Conservation (phyloP, 148 eudicot genomes). For the Drosera capensis region DNA sequence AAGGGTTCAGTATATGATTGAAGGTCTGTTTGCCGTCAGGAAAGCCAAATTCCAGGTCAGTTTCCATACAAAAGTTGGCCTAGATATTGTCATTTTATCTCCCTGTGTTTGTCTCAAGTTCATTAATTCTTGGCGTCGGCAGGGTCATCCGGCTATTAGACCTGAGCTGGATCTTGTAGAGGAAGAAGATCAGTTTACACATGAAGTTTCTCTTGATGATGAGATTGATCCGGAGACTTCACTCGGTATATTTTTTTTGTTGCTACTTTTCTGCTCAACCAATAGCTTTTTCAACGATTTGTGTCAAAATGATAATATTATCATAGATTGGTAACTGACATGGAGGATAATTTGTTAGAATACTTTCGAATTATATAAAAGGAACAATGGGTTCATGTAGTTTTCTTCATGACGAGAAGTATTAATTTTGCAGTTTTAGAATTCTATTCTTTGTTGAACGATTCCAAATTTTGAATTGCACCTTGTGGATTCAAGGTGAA, state of each 20-base stretch:
- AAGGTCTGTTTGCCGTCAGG: constrained; percentile 76
- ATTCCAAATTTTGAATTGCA: too few species aligned
- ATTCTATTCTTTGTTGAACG: too few species aligned
- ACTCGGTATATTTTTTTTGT: constrained; percentile 30
- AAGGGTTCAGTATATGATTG: constrained; percentile 83
- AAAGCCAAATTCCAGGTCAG: constrained; percentile 87
- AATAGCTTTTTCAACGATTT: too few species aligned
- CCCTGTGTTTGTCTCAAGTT: constrained; percentile 1
- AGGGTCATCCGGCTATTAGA: constrained; percentile 90
- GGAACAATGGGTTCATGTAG: too few species aligned
- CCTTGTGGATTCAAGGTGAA: too few species aligned
- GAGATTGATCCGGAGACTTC: constrained; percentile 64
- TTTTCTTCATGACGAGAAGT: too few species aligned
- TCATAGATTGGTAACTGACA: too few species aligned
- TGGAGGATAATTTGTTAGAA: too few species aligned
- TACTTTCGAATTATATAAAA: too few species aligned
- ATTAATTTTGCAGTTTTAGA: too few species aligned
- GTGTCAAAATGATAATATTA: too few species aligned
- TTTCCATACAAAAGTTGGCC: background rate
- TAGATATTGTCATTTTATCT: background rate
- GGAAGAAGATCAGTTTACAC: constrained; percentile 83
- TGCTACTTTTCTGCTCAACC: background rate
- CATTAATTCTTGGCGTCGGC: constrained; percentile 9
- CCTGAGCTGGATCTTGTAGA: constrained; percentile 92
- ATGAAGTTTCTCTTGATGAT: constrained; percentile 54